Conservation (phyloP, 2,329 filamentous ascomycete genomes). For the Bipolaris gigantea region DNA sequence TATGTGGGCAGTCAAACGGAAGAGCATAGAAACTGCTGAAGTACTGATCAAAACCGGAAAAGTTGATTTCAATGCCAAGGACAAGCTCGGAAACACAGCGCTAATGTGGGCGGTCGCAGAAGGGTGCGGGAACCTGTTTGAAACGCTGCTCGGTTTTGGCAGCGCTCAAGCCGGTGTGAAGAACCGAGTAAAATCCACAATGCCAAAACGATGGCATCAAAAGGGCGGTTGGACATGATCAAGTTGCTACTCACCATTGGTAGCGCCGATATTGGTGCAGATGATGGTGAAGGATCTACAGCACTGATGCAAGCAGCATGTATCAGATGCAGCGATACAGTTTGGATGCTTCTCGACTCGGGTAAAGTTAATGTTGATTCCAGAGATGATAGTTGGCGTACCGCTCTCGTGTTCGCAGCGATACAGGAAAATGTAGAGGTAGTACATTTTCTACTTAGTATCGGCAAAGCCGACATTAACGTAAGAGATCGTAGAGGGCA, state of each 20-base stretch:
- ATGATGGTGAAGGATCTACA: not conserved
- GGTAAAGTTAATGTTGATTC: conserved; percentile 8
- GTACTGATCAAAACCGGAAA: not conserved
- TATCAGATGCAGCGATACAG: not conserved
- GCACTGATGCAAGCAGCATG: not conserved
- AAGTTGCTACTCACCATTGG: not conserved
- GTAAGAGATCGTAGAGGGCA: too few species aligned
- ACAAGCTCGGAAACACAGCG: too few species aligned
- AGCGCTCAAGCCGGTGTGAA: not conserved
- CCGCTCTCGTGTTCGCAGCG: too few species aligned
- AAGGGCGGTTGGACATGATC: not conserved
- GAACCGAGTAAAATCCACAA: not conserved
- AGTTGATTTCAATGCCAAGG: not conserved
- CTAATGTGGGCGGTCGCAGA: not conserved
- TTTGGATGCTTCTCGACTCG: not conserved
- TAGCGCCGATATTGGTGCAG: not conserved
- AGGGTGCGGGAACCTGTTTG: not conserved
- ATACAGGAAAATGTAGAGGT: too few species aligned
- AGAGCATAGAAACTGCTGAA: too few species aligned
- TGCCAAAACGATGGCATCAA: not conserved
- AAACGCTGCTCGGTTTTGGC: not conserved
- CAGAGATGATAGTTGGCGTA: not conserved
- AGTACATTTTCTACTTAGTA: too few species aligned
- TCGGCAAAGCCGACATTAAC: too few species aligned
- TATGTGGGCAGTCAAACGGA: not conserved